Percentiles rank a stretch among this genome's conserved stretches.
These are phyloP conservation scores for Chrysochromulina tobinii DNA, from an alignment of 78 protist species.

Conservation along the genomic window DNA sequence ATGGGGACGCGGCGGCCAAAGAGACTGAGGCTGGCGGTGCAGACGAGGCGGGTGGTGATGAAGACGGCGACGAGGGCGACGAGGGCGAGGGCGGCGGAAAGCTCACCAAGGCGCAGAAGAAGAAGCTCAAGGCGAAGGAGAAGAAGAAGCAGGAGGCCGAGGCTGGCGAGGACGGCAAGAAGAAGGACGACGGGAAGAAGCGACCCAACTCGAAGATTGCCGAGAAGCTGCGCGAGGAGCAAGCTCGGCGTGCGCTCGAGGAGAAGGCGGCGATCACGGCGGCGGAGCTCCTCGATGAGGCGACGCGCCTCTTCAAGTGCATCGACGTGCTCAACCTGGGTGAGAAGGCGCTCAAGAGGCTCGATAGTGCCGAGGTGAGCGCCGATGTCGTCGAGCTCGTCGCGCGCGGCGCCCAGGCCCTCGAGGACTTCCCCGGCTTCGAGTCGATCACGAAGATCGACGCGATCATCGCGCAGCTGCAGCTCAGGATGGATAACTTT, in stretches of 20 bases:
- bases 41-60: not conserved
- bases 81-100: not conserved
- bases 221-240: not conserved
- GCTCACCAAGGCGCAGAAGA: not conserved
- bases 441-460: not conserved
- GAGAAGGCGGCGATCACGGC: not conserved
- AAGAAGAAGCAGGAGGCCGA: not conserved
- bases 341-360: not conserved
- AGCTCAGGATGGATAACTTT: too few species aligned
- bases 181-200: not conserved
- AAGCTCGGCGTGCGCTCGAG: not conserved
- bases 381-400: not conserved
- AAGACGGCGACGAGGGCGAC: not conserved
- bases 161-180: not conserved
- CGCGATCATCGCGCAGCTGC: not conserved
- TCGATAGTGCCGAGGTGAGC: not conserved
- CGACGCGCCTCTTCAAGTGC: not conserved
- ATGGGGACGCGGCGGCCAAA: not conserved
- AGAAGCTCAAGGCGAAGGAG: constrained; percentile 12
- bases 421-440: not conserved
- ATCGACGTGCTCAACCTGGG: too few species aligned
- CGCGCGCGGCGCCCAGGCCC: not conserved
- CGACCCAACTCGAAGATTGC: not conserved
- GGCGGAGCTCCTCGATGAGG: not conserved
- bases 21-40: not conserved